Conservation (phyloP, 2,329 filamentous ascomycete genomes). For the Penicillium psychrosexuale region DNA sequence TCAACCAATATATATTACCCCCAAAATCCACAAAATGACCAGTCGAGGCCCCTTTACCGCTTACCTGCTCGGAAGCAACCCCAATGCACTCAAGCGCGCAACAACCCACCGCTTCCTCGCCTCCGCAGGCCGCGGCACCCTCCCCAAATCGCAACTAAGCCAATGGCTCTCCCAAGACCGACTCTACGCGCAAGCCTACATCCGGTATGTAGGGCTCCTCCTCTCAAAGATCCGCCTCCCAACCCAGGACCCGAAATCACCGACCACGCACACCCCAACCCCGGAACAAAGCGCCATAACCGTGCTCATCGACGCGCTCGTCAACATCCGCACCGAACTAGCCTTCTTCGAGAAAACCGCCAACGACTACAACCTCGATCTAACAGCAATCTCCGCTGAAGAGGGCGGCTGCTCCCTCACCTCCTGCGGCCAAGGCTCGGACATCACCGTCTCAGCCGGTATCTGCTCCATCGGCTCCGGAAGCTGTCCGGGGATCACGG, state of each 20-base stretch:
- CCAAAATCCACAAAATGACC: constrained; percentile 27
- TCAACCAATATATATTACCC: neutral
- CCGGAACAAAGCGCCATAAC: constrained; percentile 58
- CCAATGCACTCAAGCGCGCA: constrained; percentile 51
- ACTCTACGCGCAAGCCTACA: constrained; percentile 68
- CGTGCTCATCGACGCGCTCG: constrained; percentile 62
- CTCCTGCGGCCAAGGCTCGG: constrained; percentile 2
- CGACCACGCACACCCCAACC: constrained; percentile 22
- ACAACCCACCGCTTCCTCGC: constrained; percentile 66
- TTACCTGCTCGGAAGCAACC: constrained; percentile 54
- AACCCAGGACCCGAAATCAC: constrained; percentile 34
- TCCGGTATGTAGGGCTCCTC: constrained; percentile 63
- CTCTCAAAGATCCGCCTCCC: constrained; percentile 59
- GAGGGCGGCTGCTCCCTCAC: constrained; percentile 35
- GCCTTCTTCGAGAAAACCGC: constrained; percentile 66
- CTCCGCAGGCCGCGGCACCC: constrained; percentile 60
- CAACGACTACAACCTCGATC: constrained; percentile 55
- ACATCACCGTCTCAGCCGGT: constrained; percentile 14
- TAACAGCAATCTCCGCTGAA: constrained; percentile 42
- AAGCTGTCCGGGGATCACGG: constrained; percentile 21
- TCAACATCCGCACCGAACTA: constrained; percentile 65
- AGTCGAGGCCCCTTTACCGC: constrained; percentile 49
- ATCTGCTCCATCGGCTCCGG: constrained; percentile 20
- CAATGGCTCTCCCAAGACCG: constrained; percentile 71
- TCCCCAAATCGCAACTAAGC: constrained; percentile 55